A percentile compares a stretch with the other conserved stretches of the same genome.
These are phyloP conservation scores for Prunus persica DNA, from an alignment of 306 rosid species.

Conservation along the genomic window Prunus_persica_NCBIv2 NC_034009.1:33813501-33814000, in stretches of 20 bases:
- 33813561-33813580: slow-evolving; percentile 88
- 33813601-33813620: slow-evolving; percentile 97
- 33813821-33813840: slow-evolving; percentile 74
- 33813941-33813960: slow-evolving; percentile 80
- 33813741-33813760: slow-evolving; percentile 97
- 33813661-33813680: slow-evolving; percentile 83
- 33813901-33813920: slow-evolving; percentile 92
- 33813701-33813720: slow-evolving; percentile 82
- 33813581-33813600: slow-evolving; percentile 96
- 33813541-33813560: slow-evolving; percentile 77
- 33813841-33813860: slow-evolving; percentile 71
- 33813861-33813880: slow-evolving; percentile 98
- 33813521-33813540: slow-evolving; percentile 79
- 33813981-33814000: slow-evolving; percentile 79
- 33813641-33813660: slow-evolving; percentile 90
- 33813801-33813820: slow-evolving; percentile 70
- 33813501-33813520: slow-evolving; percentile 99
- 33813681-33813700: slow-evolving; percentile 86
- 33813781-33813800: slow-evolving; percentile 37
- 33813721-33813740: slow-evolving; percentile 97
- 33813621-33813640: slow-evolving; percentile 98
- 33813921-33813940: slow-evolving; percentile 98
- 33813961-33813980: slow-evolving; percentile 77
- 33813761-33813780: slow-evolving; percentile 80
- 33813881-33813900: slow-evolving; percentile 95